phyloP scores from a whole-genome alignment of 2,329 filamentous ascomycete genomes.

The Cytospora schulzeri region DNA sequence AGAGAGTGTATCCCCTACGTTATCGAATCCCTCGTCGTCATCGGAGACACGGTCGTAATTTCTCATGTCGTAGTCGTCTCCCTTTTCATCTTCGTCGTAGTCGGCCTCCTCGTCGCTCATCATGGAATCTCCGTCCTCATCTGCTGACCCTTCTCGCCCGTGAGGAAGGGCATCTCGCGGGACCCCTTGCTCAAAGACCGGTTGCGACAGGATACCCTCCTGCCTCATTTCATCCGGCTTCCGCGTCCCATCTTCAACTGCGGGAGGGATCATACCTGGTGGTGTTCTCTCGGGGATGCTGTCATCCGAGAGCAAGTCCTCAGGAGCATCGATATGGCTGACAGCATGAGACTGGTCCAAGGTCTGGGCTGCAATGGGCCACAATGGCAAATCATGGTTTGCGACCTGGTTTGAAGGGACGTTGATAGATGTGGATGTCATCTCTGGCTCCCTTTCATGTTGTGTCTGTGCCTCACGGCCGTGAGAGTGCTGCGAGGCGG shows the following conservation, averaged over 20 bases:
- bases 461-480: slow-evolving; percentile 33
- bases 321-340: slow-evolving; percentile 16
- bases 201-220: slow-evolving; percentile 19
- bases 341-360: slow-evolving; percentile 20
- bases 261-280: slow-evolving; percentile 25
- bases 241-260: slow-evolving; percentile 26
- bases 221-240: slow-evolving; percentile 25
- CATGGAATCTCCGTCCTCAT: slow-evolving; percentile 31
- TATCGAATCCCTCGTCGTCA: slow-evolving; percentile 29
- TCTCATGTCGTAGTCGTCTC: slow-evolving; percentile 38
- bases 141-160: slow-evolving; percentile 25
- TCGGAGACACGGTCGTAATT: slow-evolving; percentile 38
- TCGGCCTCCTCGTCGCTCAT: slow-evolving; percentile 33
- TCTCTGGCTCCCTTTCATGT: slow-evolving; percentile 25
- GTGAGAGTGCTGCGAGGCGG: slow-evolving; percentile 7
- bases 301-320: slow-evolving; percentile 17
- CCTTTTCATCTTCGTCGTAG: slow-evolving; percentile 35
- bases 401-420: slow-evolving; percentile 13
- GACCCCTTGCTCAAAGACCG: slow-evolving; percentile 24
- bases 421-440: background rate
- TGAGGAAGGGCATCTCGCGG: slow-evolving; percentile 20
- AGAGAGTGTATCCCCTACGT: slow-evolving; percentile 23
- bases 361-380: slow-evolving; percentile 21
- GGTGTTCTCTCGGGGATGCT: slow-evolving; percentile 1
- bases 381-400: slow-evolving; percentile 23